Evolutionary conservation across 202 grass and related monocot species (phyloP).

Genomic region (Brachypodium distachyon): DNA sequence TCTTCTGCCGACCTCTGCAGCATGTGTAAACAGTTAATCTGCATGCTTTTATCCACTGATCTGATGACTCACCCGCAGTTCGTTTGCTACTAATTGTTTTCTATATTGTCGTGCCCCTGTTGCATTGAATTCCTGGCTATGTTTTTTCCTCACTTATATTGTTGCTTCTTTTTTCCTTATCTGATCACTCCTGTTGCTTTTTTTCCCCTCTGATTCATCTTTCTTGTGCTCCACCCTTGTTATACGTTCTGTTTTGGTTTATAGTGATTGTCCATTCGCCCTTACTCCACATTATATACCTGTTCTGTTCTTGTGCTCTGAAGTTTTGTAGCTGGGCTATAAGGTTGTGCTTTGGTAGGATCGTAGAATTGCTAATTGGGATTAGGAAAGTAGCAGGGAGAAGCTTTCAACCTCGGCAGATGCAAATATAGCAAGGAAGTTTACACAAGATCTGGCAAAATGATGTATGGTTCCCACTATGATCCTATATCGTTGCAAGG

Average conservation of each 20-base stretch:
- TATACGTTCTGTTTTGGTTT: neutral
- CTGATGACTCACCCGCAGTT: constrained; percentile 3
- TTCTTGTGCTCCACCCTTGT: neutral
- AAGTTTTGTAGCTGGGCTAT: neutral
- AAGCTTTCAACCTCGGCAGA: neutral
- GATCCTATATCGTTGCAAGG: neutral
- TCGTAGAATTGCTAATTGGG: neutral
- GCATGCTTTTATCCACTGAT: constrained; percentile 20
- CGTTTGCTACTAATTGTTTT: neutral
- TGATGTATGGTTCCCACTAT: neutral
- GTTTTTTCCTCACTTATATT: neutral
- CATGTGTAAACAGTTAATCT: constrained; percentile 26
- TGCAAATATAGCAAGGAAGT: neutral
- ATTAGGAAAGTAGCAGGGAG: neutral
- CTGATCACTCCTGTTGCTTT: neutral
- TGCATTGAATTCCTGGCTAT: no score
- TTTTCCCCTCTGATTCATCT: no score
- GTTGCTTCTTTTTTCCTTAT: neutral
- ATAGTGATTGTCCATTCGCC: neutral
- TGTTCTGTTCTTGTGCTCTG: neutral
- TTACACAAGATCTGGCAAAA: neutral
- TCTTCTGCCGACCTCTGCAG: neutral
- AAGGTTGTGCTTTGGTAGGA: neutral
- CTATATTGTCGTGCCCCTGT: neutral
- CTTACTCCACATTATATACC: no score